These are phyloP conservation scores for Lasiodiplodia sp. DNA, from an alignment of 2,329 filamentous ascomycete species.

Conservation along the genomic window DNA sequence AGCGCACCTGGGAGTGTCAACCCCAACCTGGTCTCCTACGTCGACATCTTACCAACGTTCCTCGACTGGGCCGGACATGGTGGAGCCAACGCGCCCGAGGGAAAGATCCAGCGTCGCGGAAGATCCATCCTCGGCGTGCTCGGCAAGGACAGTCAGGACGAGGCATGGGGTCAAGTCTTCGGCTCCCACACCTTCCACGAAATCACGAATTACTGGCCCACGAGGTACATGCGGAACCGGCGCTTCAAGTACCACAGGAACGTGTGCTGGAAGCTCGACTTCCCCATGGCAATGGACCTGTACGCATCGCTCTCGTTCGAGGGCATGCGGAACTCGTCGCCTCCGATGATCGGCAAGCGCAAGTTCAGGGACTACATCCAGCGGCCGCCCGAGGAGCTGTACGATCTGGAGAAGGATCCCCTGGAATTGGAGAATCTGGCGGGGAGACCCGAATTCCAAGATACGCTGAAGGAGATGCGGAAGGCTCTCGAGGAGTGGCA, in stretches of 20 bases:
- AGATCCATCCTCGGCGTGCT: conserved; percentile 52
- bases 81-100: background rate
- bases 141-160: conserved; percentile 13
- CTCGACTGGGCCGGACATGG: conserved; percentile 42
- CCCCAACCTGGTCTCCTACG: conserved; percentile 55
- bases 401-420: conserved; percentile 51
- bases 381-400: conserved; percentile 56
- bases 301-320: conserved; percentile 56
- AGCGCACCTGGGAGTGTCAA: conserved; percentile 43
- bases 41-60: conserved; percentile 57
- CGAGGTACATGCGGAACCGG: conserved; percentile 53
- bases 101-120: conserved; percentile 35
- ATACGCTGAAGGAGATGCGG: conserved; percentile 3
- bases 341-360: conserved; percentile 51
- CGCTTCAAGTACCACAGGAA: conserved; percentile 61
- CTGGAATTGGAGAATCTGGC: conserved; percentile 23
- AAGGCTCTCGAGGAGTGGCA: conserved; percentile 9
- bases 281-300: conserved; percentile 57
- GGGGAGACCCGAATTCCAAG: background rate
- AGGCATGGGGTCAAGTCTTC: conserved; percentile 48
- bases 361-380: conserved; percentile 53
- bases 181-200: conserved; percentile 63
- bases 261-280: conserved; percentile 58
- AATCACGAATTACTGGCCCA: conserved; percentile 60
- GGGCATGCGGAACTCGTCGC: conserved; percentile 50